Conservation (phyloP, 139 green algal species). For the Ulvella scutata region DNA sequence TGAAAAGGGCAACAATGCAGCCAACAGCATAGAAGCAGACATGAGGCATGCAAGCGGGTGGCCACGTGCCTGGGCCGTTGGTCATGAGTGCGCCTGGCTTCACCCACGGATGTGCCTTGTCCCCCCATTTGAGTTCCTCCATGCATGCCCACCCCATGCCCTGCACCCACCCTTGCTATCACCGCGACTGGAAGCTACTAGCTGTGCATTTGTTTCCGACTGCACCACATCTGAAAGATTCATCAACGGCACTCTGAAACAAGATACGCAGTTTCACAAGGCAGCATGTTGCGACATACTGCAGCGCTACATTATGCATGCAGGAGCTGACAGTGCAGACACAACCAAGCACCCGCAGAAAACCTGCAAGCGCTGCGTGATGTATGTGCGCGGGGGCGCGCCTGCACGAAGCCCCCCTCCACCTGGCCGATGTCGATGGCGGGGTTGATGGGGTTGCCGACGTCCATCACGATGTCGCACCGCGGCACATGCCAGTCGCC, state of each 20-base stretch:
- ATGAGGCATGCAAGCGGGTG: not conserved
- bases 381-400: not conserved
- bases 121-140: conserved; percentile 93
- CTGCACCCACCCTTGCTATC: conserved; percentile 55
- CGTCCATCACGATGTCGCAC: conserved; percentile 84
- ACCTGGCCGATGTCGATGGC: conserved; percentile 94
- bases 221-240: no score
- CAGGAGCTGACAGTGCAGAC: no score
- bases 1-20: no score
- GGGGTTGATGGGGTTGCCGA: conserved; percentile 86
- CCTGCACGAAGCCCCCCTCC: conserved; percentile 75
- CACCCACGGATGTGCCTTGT: conserved; percentile 67
- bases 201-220: no score
- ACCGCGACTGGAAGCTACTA: no score
- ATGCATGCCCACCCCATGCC: conserved; percentile 87
- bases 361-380: not conserved
- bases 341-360: not conserved
- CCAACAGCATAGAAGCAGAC: not conserved
- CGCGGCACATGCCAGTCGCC: conserved; percentile 62
- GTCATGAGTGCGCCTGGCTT: conserved; percentile 68
- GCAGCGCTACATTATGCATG: no score
- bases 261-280: no score
- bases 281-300: no score
- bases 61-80: conserved; percentile 17
- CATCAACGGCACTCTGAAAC: no score